Percentiles rank a stretch among this genome's conserved stretches.
Evolutionary conservation across 306 rosid genomes (phyloP).

Genomic region (Acmispon strigosus): DNA sequence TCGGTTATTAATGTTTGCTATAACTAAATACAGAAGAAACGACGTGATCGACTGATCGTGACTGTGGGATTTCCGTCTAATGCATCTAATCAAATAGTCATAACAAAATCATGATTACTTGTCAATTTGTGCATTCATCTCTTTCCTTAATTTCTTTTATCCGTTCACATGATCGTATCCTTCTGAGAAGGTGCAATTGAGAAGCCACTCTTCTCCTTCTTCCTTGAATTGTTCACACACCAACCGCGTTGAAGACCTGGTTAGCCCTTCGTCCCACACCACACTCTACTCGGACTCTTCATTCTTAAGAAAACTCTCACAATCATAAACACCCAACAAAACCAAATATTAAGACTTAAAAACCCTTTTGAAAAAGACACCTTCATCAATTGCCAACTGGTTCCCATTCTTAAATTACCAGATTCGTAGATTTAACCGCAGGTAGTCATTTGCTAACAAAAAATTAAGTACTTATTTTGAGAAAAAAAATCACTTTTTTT

Average conservation of each 20-base stretch:
- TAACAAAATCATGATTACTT: neutral
- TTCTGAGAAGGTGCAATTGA: neutral
- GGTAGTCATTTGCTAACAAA: no score
- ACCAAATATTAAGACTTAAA: neutral
- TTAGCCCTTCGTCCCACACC: neutral
- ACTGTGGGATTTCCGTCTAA: neutral
- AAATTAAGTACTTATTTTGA: no score
- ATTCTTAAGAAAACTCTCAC: neutral
- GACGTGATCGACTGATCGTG: neutral
- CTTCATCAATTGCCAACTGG: neutral
- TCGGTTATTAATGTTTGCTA: no score
- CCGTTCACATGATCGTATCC: neutral
- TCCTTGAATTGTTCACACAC: neutral
- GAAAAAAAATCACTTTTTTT: no score
- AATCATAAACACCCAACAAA: neutral
- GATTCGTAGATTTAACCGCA: no score
- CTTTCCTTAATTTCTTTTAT: neutral
- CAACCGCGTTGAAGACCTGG: constrained; percentile 9
- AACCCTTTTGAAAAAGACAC: neutral
- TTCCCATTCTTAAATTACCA: neutral
- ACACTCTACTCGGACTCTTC: neutral
- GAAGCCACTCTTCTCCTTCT: neutral
- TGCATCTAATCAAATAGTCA: neutral
- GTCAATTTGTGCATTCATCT: neutral
- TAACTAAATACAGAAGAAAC: neutral